These are phyloP conservation scores for Porcisia hertigi DNA, from an alignment of 208 protist species.

Conservation along the genomic window DNA sequence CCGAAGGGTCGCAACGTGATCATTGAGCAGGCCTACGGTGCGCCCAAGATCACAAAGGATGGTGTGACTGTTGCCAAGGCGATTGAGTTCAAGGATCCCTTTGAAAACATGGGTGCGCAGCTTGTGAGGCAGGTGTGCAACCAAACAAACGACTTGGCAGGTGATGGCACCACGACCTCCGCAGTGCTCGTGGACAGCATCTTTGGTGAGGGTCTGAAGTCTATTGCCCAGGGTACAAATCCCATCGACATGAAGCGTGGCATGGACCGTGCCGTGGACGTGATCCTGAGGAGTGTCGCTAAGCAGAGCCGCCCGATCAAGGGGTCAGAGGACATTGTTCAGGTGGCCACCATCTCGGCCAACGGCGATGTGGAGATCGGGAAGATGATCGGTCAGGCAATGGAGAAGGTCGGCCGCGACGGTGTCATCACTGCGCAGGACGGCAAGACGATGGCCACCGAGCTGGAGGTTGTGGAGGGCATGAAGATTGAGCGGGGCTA, in stretches of 20 bases:
- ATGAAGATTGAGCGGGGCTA: constrained; percentile 98
- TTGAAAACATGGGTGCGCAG: constrained; percentile 99
- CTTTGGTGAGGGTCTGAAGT: constrained; percentile 97
- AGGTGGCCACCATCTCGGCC: constrained; percentile 99
- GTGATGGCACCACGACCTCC: constrained; percentile 99
- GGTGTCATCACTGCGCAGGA: constrained; percentile 99
- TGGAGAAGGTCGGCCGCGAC: constrained; percentile 99
- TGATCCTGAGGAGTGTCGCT: constrained; percentile 89
- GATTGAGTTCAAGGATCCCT: constrained; percentile 98
- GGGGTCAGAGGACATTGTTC: constrained; percentile 95
- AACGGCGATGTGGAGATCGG: constrained; percentile 99
- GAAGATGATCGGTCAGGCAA: constrained; percentile 97
- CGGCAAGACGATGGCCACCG: constrained; percentile 97
- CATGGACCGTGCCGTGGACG: constrained; percentile 96
- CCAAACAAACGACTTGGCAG: constrained; percentile 98
- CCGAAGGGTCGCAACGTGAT: constrained; percentile 99
- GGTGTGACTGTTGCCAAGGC: constrained; percentile 99
- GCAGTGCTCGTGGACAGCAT: constrained; percentile 98
- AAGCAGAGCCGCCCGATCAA: constrained; percentile 93
- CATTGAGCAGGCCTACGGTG: constrained; percentile 97
- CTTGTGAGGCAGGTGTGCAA: constrained; percentile 96
- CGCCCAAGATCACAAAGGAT: constrained; percentile 99
- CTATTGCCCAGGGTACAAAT: constrained; percentile 98
- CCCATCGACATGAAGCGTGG: constrained; percentile 99
- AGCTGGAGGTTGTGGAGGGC: constrained; percentile 98